Conservation (phyloP, 1,284 basidiomycete genomes). For the Ganoderma lingzhi region DNA sequence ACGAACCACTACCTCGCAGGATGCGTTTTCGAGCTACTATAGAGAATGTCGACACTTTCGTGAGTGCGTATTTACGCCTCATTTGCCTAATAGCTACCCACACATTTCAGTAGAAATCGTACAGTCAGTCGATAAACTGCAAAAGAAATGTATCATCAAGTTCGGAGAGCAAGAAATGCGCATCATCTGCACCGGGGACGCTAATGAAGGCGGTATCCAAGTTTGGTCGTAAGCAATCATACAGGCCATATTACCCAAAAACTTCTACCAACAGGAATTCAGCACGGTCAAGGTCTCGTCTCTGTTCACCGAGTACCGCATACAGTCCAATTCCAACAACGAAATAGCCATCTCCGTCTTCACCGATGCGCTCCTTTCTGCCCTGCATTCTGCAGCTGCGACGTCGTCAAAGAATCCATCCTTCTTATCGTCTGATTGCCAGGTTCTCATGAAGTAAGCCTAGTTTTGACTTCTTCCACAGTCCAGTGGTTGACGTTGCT, state of each 20-base stretch:
- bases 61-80: background rate
- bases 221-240: slow-evolving; percentile 85
- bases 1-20: background rate
- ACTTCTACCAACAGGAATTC: slow-evolving; percentile 50
- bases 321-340: slow-evolving; percentile 88
- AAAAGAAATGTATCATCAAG: slow-evolving; percentile 85
- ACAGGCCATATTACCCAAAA: background rate
- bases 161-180: slow-evolving; percentile 81
- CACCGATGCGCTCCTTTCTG: slow-evolving; percentile 79
- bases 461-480: background rate
- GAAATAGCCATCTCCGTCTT: slow-evolving; percentile 80
- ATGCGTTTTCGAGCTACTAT: slow-evolving; percentile 33
- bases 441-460: slow-evolving; percentile 73
- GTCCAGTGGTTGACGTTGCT: background rate
- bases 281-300: slow-evolving; percentile 63
- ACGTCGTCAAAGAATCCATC: slow-evolving; percentile 30
- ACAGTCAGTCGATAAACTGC: slow-evolving; percentile 82
- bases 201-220: slow-evolving; percentile 86
- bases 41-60: slow-evolving; percentile 30
- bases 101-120: slow-evolving; percentile 63
- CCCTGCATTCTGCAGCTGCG: slow-evolving; percentile 67
- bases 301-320: slow-evolving; percentile 83
- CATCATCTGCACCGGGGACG: slow-evolving; percentile 85
- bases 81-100: background rate
- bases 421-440: slow-evolving; percentile 42